phyloP scores from a whole-genome alignment of 2,329 filamentous ascomycete genomes.

The Fusarium drepaniforme region DNA sequence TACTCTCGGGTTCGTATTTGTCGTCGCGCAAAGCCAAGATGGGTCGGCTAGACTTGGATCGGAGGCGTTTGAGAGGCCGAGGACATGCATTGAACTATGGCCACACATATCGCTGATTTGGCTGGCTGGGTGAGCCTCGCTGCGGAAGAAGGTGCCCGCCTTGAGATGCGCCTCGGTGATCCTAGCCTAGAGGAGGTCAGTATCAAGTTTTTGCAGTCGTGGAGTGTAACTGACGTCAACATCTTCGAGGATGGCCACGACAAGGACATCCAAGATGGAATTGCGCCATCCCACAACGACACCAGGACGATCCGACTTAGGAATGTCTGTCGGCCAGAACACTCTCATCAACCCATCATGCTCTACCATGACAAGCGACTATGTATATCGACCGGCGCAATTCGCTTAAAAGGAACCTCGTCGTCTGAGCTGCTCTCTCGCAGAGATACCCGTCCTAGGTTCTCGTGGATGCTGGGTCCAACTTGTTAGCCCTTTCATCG shows the following conservation, averaged over 20 bases:
- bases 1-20: constrained; percentile 62
- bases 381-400: constrained; percentile 39
- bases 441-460: constrained; percentile 85
- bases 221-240: constrained; percentile 76
- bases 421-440: constrained; percentile 92
- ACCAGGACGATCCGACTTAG: constrained; percentile 77
- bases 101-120: constrained; percentile 90
- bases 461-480: constrained; percentile 81
- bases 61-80: constrained; percentile 82
- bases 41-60: constrained; percentile 67
- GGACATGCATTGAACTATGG: constrained; percentile 83
- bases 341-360: constrained; percentile 95
- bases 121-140: constrained; percentile 81
- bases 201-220: not conserved
- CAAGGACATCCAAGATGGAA: constrained; percentile 89
- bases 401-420: constrained; percentile 87
- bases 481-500: constrained; percentile 35
- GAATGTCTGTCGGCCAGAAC: constrained; percentile 95
- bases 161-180: constrained; percentile 91
- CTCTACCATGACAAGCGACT: constrained; percentile 71
- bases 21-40: constrained; percentile 75
- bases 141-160: constrained; percentile 84
- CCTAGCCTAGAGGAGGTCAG: constrained; percentile 66
- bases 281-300: constrained; percentile 97
- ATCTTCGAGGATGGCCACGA: constrained; percentile 89